phyloP scores from a whole-genome alignment of 192 early-diverging fungal species.

The Podila verticillata region DNA sequence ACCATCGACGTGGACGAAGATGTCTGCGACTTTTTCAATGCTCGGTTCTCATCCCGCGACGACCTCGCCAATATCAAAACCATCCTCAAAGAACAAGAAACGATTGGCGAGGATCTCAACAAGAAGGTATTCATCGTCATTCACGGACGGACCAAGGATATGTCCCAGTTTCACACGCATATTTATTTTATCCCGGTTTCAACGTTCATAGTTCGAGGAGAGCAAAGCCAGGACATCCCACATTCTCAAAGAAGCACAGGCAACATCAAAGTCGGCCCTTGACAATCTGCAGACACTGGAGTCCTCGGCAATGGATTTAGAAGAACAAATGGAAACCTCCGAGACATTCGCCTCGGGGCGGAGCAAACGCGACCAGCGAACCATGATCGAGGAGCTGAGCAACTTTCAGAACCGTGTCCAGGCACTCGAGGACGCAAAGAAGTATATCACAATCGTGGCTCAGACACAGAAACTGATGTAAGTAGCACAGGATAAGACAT shows the following conservation, averaged over 20 bases:
- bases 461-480: slow-evolving; percentile 58
- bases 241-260: slow-evolving; percentile 22
- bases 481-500: not conserved
- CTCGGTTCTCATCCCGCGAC: slow-evolving; percentile 41
- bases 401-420: slow-evolving; percentile 35
- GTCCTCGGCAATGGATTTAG: slow-evolving; percentile 33
- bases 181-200: not conserved
- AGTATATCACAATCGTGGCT: slow-evolving; percentile 55
- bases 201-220: slow-evolving; percentile 17
- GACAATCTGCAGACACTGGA: slow-evolving; percentile 19
- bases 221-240: slow-evolving; percentile 22
- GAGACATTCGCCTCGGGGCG: slow-evolving; percentile 37
- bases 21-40: slow-evolving; percentile 51
- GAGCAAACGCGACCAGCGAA: slow-evolving; percentile 26
- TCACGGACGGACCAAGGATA: not conserved
- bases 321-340: slow-evolving; percentile 38
- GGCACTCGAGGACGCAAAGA: slow-evolving; percentile 48
- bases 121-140: slow-evolving; percentile 27
- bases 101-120: slow-evolving; percentile 7
- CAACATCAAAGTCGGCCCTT: slow-evolving; percentile 9
- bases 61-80: slow-evolving; percentile 47
- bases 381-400: slow-evolving; percentile 45
- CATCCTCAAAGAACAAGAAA: slow-evolving; percentile 18
- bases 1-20: slow-evolving; percentile 46
- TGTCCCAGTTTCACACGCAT: not conserved